A percentile compares a stretch with the other conserved stretches of the same genome.
These are phyloP conservation scores for Boletus reticulatus DNA, from an alignment of 768 basidiomycete genomes.

Conservation along the genomic window DNA sequence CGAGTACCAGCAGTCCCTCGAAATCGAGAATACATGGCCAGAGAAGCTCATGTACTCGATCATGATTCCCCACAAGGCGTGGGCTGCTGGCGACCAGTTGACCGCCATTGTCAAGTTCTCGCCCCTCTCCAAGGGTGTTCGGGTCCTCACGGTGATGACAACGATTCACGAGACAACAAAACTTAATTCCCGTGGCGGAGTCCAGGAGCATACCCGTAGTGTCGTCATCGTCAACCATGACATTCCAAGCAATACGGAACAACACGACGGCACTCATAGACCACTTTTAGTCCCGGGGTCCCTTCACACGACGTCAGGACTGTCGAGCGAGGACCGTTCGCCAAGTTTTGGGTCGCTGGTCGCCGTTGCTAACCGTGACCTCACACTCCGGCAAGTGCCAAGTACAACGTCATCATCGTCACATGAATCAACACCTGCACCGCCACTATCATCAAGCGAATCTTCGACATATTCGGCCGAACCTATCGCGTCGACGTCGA, in stretches of 20 bases:
- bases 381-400: slow-evolving; percentile 10
- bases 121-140: slow-evolving; percentile 82
- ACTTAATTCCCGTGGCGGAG: slow-evolving; percentile 49
- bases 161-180: slow-evolving; percentile 75
- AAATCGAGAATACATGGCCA: slow-evolving; percentile 97
- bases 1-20: slow-evolving; percentile 94
- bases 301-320: slow-evolving; percentile 11
- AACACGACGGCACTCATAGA: background rate
- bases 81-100: slow-evolving; percentile 85
- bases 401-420: slow-evolving; percentile 10
- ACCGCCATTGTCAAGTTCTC: slow-evolving; percentile 84
- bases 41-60: slow-evolving; percentile 95
- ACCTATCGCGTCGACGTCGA: background rate
- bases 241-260: slow-evolving; percentile 55
- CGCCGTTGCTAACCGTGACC: slow-evolving; percentile 8
- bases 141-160: slow-evolving; percentile 63
- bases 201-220: slow-evolving; percentile 59
- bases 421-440: slow-evolving; percentile 1
- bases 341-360: slow-evolving; percentile 16
- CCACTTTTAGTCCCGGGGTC: background rate
- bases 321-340: slow-evolving; percentile 14
- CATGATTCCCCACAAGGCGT: slow-evolving; percentile 93
- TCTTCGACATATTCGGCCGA: slow-evolving; percentile 3
- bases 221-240: slow-evolving; percentile 68
- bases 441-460: background rate